phyloP scores from a whole-genome alignment of 306 rosid genomes.

The Pueraria montana region DNA sequence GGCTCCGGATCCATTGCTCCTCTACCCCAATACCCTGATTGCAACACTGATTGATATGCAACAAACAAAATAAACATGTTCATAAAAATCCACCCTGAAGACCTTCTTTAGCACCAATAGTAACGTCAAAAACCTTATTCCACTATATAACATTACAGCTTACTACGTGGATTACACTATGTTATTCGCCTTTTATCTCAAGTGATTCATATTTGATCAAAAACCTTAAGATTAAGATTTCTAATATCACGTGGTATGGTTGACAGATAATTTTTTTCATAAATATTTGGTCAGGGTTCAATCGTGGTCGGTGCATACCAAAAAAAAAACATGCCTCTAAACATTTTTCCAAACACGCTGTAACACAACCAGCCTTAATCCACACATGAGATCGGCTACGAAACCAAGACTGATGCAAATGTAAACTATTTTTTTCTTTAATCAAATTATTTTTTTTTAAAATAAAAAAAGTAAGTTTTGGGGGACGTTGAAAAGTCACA shows the following conservation, averaged over 20 bases:
- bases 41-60: conserved; percentile 67
- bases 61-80: conserved; percentile 21
- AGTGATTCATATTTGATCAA: not conserved
- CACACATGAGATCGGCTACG: not conserved
- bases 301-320: too few relatives aligned
- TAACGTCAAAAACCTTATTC: not conserved
- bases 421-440: not conserved
- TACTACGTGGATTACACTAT: not conserved
- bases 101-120: conserved; percentile 31
- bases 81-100: not conserved
- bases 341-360: not conserved
- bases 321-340: too few relatives aligned
- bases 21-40: conserved; percentile 92
- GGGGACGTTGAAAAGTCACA: conserved; percentile 11
- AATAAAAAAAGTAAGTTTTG: not conserved
- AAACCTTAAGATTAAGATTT: too few relatives aligned
- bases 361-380: not conserved
- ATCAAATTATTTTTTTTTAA: not conserved
- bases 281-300: too few relatives aligned
- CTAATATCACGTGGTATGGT: too few relatives aligned
- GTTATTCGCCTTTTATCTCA: not conserved
- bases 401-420: conserved; percentile 42
- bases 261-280: too few relatives aligned
- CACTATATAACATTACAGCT: not conserved
- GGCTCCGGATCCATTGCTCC: conserved; percentile 99